Evolutionary conservation across 345 rosid genomes (phyloP).

Genomic region (Cardamine chenopodiifolia): DNA sequence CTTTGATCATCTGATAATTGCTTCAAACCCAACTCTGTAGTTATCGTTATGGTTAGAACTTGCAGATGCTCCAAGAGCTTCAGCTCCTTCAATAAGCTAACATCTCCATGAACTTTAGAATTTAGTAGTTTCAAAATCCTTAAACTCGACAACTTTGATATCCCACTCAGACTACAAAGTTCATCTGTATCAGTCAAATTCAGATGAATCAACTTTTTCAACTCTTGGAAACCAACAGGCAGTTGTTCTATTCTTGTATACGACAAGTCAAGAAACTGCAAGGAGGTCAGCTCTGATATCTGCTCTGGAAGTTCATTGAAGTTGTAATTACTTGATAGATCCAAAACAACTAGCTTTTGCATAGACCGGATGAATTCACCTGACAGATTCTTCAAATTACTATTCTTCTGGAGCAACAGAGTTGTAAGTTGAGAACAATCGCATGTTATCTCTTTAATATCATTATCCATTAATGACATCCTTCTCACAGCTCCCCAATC

Average conservation of each 20-base stretch:
- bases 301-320: no score
- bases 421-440: slow-evolving; percentile 30
- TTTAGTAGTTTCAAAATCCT: background rate
- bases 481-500: no score
- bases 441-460: no score
- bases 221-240: slow-evolving; percentile 9
- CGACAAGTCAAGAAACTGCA: slow-evolving; percentile 37
- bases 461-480: no score
- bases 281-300: background rate
- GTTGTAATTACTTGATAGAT: no score
- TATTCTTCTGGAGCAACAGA: background rate
- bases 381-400: background rate
- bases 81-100: background rate
- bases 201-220: slow-evolving; percentile 16
- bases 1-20: no score
- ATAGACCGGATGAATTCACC: background rate
- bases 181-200: background rate
- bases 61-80: background rate
- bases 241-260: background rate
- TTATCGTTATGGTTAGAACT: background rate
- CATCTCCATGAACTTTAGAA: background rate
- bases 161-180: background rate
- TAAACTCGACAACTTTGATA: background rate
- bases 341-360: no score
- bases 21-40: background rate